Base-by-base conservation (phyloP, 2,329 filamentous ascomycete species). In the Thielaviopsis populi region DNA sequence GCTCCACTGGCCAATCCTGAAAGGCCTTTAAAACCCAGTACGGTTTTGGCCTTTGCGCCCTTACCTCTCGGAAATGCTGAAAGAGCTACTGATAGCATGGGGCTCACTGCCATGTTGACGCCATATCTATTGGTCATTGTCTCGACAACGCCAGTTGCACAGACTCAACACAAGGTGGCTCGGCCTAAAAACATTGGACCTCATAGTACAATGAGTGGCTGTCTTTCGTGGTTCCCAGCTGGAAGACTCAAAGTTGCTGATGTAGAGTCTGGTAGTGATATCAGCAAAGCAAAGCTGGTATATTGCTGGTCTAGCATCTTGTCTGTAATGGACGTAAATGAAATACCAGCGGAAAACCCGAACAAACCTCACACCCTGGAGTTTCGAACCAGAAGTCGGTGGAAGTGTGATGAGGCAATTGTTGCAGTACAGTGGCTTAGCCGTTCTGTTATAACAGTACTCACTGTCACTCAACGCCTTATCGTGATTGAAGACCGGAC, bases 241-340 rank as follows among this genome's bases (percentile, higher is more conserved):
- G 94, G 99, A 56, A 94, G 89, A 71, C 78, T 99, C 53, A 97
- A 97, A 73, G 82, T 83, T 17, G 81, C 84, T 10, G 85, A 90
- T 67, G 77, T 82, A 1, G 79, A 82, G 58, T 83, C 82, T 0
- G 84, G 83, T 4, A 87, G 84, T 69, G 82, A 85, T 7, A 79
- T 86, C 10, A 91, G 89, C 19, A 87, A 85, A 70, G 88, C 87
- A 43, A 97, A 99, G 73, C 80, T 99, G 19, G 92, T 89, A 0
- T 99, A 99, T 75, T 96, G 91, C 74, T 99, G 94, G 94, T 97
- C 94, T 1, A 97, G 97, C 70, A 84, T 97, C n/a, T 76, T 99
- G 68, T 97, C 91, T 0, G 86, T 99, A 4, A 76, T 99, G 27
- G 94, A 99, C 68, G 84, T 97, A 11, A 85, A 92, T 61, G 87